Conservation (phyloP, 352 stramenopile genomes). For the Phytophthora sansomeana region DNA sequence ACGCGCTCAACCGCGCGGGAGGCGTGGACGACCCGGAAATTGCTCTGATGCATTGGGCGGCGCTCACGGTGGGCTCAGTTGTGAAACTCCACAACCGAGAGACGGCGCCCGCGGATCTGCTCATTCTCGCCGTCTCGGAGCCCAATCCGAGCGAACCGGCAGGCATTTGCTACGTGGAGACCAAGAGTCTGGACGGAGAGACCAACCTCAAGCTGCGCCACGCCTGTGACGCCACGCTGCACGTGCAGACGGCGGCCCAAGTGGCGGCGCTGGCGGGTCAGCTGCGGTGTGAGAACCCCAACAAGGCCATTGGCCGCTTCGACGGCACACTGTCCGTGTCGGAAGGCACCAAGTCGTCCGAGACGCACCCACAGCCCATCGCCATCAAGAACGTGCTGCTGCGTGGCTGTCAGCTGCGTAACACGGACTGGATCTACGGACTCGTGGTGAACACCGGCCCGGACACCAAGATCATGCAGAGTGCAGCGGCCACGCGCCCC, state of each 20-base stretch:
- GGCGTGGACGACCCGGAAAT: constrained; percentile 58
- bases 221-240: constrained; percentile 65
- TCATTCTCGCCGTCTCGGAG: constrained; percentile 85
- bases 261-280: constrained; percentile 54
- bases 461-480: constrained; percentile 90
- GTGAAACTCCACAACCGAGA: constrained; percentile 84
- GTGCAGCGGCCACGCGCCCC: constrained; percentile 53
- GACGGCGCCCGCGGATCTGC: constrained; percentile 80
- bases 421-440: constrained; percentile 91
- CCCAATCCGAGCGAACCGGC: constrained; percentile 62
- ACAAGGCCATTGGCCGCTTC: constrained; percentile 84
- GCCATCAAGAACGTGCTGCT: constrained; percentile 91
- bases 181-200: constrained; percentile 89
- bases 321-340: constrained; percentile 65
- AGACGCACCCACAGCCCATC: constrained; percentile 59
- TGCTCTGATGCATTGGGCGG: constrained; percentile 68
- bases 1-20: constrained; percentile 31
- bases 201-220: constrained; percentile 92
- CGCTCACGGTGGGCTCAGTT: constrained; percentile 86
- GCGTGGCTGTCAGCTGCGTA: constrained; percentile 86
- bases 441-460: constrained; percentile 90
- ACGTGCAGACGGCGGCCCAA: constrained; percentile 44
- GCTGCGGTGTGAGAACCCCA: constrained; percentile 78
- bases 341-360: constrained; percentile 25
- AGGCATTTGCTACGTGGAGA: constrained; percentile 90